Evolutionary conservation across 225 moss, liverwort and hornwort species (phyloP).

Genomic region (Polytrichum formosum): DNA sequence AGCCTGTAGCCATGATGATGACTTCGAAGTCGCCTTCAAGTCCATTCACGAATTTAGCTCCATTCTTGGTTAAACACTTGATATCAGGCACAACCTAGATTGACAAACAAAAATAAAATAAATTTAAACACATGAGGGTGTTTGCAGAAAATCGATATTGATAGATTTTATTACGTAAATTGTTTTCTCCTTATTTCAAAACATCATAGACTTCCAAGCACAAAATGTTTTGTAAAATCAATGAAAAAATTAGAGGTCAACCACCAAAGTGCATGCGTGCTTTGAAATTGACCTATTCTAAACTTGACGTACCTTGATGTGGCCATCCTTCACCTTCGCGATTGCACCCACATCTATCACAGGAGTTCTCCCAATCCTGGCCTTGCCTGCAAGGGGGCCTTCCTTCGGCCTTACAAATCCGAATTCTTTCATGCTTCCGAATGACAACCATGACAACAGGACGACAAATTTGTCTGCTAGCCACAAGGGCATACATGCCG

Average conservation of each 20-base stretch:
- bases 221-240: too few relatives aligned
- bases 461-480: slow-evolving; percentile 14
- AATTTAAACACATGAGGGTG: too few relatives aligned
- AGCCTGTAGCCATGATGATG: slow-evolving; percentile 52
- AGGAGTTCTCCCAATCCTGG: slow-evolving; percentile 18
- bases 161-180: background rate
- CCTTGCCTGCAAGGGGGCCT: slow-evolving; percentile 25
- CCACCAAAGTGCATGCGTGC: too few relatives aligned
- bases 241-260: too few relatives aligned
- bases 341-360: slow-evolving; percentile 33
- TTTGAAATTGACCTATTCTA: too few relatives aligned
- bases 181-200: too few relatives aligned
- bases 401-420: slow-evolving; percentile 10
- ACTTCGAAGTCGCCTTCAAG: slow-evolving; percentile 23
- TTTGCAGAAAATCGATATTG: background rate
- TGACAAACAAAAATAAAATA: background rate
- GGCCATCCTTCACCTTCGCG: slow-evolving; percentile 13
- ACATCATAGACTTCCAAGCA: too few relatives aligned
- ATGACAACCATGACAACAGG: slow-evolving; percentile 12
- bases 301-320: slow-evolving; percentile 22
- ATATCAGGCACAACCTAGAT: slow-evolving; percentile 34
- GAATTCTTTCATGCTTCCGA: slow-evolving; percentile 17
- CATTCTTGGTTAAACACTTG: slow-evolving; percentile 17
- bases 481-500: slow-evolving; percentile 10
- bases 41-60: slow-evolving; percentile 40